These are phyloP conservation scores for Lactifluus rugatus DNA, from an alignment of 768 basidiomycete species.

Conservation along the genomic window DNA sequence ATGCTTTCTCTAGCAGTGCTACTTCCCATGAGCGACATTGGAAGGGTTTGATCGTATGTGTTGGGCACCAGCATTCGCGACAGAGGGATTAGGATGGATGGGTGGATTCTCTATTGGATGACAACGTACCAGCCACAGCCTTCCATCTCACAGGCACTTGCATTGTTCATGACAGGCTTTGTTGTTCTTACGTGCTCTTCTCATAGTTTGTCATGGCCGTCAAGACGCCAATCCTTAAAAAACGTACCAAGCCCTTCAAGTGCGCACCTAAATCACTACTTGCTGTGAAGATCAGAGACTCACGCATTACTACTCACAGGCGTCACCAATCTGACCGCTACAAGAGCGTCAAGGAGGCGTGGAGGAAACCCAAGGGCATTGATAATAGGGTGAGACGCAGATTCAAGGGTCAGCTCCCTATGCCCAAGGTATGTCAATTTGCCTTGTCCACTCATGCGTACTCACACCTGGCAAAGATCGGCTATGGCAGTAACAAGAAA, in stretches of 20 bases:
- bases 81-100: constrained; percentile 18
- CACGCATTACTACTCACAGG: constrained; percentile 33
- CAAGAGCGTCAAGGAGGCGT: constrained; percentile 93
- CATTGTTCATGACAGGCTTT: background rate
- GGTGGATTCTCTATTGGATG: constrained; percentile 7
- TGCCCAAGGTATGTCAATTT: constrained; percentile 71
- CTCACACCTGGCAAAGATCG: constrained; percentile 39
- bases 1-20: constrained; percentile 20
- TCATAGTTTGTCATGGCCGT: constrained; percentile 22
- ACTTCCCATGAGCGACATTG: constrained; percentile 8
- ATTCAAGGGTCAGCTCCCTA: constrained; percentile 91
- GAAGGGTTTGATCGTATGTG: background rate
- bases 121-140: background rate
- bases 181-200: constrained; percentile 5
- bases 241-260: constrained; percentile 97
- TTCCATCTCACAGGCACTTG: background rate
- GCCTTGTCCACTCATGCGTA: background rate
- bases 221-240: constrained; percentile 78
- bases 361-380: constrained; percentile 99
- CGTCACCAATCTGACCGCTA: constrained; percentile 99
- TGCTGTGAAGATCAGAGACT: background rate
- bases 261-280: constrained; percentile 30
- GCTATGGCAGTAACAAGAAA: constrained; percentile 91
- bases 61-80: background rate
- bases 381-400: constrained; percentile 95